These are phyloP conservation scores for Aquilaria yunnanensis DNA, from an alignment of 345 rosid genomes.

Conservation along the genomic window DNA sequence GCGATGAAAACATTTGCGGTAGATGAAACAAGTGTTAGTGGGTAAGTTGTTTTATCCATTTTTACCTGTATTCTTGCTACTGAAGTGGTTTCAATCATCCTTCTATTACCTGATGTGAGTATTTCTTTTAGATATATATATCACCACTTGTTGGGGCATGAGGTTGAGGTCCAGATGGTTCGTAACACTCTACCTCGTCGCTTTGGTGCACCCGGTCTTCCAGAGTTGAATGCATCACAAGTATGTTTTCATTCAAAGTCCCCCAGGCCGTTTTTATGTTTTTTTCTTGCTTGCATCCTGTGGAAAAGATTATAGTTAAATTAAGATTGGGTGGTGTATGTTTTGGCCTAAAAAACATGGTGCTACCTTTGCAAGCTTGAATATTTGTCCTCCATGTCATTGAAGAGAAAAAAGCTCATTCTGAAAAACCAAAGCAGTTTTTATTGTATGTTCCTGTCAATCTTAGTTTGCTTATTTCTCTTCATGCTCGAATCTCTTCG, in stretches of 20 bases:
- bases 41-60: slow-evolving; percentile 43
- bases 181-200: slow-evolving; percentile 91
- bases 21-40: slow-evolving; percentile 99
- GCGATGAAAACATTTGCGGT: slow-evolving; percentile 99
- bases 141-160: slow-evolving; percentile 97
- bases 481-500: background rate
- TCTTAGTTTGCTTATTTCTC: background rate
- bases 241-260: slow-evolving; percentile 21
- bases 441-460: background rate
- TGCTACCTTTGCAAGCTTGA: background rate
- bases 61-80: background rate
- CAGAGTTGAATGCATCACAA: slow-evolving; percentile 99
- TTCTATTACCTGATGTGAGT: background rate
- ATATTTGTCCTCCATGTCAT: no score
- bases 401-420: no score
- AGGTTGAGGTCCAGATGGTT: slow-evolving; percentile 95
- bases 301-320: no score
- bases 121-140: slow-evolving; percentile 66
- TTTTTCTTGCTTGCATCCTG: background rate
- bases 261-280: background rate
- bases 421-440: no score
- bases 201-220: slow-evolving; percentile 99
- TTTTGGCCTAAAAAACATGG: background rate
- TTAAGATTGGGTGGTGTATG: no score
- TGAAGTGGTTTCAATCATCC: background rate